Evolutionary conservation across 495 filamentous ascomycete species (phyloP).

Genomic region (Podospora pseudocomata): DNA sequence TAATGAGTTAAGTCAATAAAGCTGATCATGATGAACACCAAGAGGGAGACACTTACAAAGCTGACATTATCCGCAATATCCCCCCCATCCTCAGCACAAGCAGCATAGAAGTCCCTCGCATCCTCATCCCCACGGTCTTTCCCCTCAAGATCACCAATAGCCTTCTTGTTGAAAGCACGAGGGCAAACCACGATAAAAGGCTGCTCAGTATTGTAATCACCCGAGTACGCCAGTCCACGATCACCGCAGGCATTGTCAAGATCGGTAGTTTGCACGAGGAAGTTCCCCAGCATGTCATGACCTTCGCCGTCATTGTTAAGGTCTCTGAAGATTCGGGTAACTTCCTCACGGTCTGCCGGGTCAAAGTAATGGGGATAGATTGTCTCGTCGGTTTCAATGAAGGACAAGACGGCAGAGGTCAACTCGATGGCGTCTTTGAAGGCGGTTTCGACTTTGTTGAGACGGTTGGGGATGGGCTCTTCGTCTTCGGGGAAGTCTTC

Average conservation of each 20-base stretch:
- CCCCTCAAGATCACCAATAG: background rate
- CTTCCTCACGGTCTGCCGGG: background rate
- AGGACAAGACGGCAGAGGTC: background rate
- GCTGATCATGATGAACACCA: too few species aligned
- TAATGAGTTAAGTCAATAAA: background rate
- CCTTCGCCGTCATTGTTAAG: background rate
- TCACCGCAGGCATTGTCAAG: background rate
- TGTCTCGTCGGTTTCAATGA: background rate
- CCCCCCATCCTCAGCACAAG: background rate
- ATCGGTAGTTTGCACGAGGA: background rate
- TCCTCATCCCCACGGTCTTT: background rate
- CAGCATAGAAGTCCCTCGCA: background rate
- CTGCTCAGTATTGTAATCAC: background rate
- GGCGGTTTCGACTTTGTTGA: slow-evolving; percentile 1
- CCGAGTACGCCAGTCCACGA: background rate
- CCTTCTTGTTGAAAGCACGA: background rate
- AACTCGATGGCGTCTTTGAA: slow-evolving; percentile 1
- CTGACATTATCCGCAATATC: background rate
- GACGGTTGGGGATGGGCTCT: background rate
- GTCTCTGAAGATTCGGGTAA: background rate
- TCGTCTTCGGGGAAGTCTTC: background rate
- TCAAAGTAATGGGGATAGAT: background rate
- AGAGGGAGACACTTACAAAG: background rate
- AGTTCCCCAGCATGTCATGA: background rate
- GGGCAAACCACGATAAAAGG: background rate